Base-by-base conservation (phyloP, 2,329 filamentous ascomycete species). In the Coniella vitis region DNA sequence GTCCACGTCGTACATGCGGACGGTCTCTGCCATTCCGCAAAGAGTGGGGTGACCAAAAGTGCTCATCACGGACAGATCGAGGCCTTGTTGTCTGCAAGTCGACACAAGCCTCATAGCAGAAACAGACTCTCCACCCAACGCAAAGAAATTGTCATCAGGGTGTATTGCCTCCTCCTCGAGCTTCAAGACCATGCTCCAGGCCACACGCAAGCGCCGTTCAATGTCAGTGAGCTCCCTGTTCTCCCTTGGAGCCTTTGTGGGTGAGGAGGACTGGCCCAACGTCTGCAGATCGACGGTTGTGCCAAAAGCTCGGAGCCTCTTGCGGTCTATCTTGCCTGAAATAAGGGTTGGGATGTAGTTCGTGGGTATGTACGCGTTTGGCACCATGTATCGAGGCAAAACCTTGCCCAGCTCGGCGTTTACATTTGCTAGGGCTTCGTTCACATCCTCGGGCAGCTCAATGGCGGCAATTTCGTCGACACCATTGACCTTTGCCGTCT, bases 291-390 rank as follows among this genome's bases (percentile, higher is more conserved):
- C 53, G 38, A 56, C 47, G 4, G 52, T 51, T 16, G 65, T 58
- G 1, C 66, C 67, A 37, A 69, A 62, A 16, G 59, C 55, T 7
- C 64, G 54, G 7, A 68, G 58, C n/a, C 60, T 55, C 56, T 71
- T 72, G 16, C 65, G 63, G 49, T 72, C 66, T 4, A 68, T 63
- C 56, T 77, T 77, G 0, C 69, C 65, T 5, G 73, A 74, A 2
- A 66, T 59, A 5, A 71, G 57, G 1, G 66, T 57, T 0, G 73
- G 74, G 17, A 76, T 58, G 7, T 63, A 50, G 19, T 61, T 66
- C 29, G 75, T 54, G 0, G 68, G 64, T 9, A 75, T 66, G 45
- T 69, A 74, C 10, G 66, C 64, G 0, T 62, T 62, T 0, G 73
- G 68, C 1, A 69, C 59, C 66, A 69, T 69, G 52, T 68, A 65